phyloP scores from a whole-genome alignment of 257 asterid genomes.

The Solanum verrucosum region DNA sequence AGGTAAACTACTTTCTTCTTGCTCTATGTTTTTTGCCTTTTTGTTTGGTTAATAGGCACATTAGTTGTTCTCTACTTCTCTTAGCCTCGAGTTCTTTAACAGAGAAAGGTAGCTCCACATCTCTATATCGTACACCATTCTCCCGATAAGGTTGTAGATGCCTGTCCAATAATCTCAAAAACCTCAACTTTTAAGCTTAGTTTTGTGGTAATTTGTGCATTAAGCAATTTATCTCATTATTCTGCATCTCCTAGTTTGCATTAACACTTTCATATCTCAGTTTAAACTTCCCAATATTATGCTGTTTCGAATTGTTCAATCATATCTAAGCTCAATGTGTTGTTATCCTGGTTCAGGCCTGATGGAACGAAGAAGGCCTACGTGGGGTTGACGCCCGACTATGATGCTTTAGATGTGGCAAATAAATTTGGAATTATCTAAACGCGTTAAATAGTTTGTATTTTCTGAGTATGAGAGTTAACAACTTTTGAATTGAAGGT shows the following conservation, averaged over 20 bases:
- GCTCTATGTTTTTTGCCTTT: background rate
- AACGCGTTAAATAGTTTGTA: background rate
- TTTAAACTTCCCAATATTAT: background rate
- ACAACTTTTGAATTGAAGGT: background rate
- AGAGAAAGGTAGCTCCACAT: background rate
- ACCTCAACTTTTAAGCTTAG: background rate
- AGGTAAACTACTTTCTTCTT: conserved; percentile 18
- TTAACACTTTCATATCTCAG: background rate
- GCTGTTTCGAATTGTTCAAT: background rate
- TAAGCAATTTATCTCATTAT: no score
- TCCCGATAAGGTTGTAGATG: background rate
- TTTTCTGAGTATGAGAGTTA: background rate
- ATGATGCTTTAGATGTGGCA: conserved; percentile 49
- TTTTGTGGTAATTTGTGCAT: background rate
- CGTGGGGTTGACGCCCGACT: conserved; percentile 42
- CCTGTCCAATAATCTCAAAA: background rate
- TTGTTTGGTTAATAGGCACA: background rate
- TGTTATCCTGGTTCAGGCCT: conserved; percentile 27
- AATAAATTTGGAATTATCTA: conserved; percentile 42
- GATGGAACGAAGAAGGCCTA: conserved; percentile 56
- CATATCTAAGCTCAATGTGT: background rate
- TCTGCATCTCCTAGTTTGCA: background rate
- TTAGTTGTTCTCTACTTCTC: background rate
- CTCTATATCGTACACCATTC: background rate
- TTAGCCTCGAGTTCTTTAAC: background rate